A percentile compares a stretch with the other conserved stretches of the same genome.
These are phyloP conservation scores for Diaporthe vaccinii DNA, from an alignment of 2,329 filamentous ascomycete species.

Conservation along the genomic window DNA sequence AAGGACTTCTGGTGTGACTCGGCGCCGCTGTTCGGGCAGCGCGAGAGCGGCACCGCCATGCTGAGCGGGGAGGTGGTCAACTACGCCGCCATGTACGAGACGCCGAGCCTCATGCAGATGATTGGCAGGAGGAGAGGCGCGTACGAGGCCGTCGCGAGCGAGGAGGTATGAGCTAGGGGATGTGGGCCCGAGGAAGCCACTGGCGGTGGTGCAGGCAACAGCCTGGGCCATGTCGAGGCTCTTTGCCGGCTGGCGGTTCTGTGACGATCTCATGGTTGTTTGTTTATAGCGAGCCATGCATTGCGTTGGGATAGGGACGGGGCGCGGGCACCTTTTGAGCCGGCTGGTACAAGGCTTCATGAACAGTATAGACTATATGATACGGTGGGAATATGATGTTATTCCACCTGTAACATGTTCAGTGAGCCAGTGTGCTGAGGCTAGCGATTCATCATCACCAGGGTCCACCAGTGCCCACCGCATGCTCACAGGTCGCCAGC, in stretches of 20 bases:
- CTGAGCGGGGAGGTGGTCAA: constrained; percentile 85
- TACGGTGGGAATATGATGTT: not conserved
- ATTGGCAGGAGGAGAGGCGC: constrained; percentile 58
- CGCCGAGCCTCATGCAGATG: constrained; percentile 76
- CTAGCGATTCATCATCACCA: not conserved
- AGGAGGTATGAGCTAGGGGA: constrained; percentile 61
- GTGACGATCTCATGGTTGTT: constrained; percentile 23
- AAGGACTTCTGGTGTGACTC: constrained; percentile 97
- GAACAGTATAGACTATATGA: constrained; percentile 29
- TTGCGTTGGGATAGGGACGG: constrained; percentile 26
- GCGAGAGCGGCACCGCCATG: constrained; percentile 80
- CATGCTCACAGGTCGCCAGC: not conserved
- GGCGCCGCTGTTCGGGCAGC: constrained; percentile 81
- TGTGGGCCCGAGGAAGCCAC: not conserved
- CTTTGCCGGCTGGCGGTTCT: not conserved
- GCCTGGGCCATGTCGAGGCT: not conserved
- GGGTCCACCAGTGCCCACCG: not conserved
- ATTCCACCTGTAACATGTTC: not conserved
- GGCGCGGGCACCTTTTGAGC: not conserved
- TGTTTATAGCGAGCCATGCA: constrained; percentile 38
- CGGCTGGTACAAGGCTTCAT: constrained; percentile 18
- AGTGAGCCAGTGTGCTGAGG: not conserved
- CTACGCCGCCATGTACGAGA: constrained; percentile 92
- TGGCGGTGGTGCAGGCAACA: not conserved
- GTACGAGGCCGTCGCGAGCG: constrained; percentile 74